Base-by-base conservation (phyloP, 306 rosid species). In the Cicer chorassanicum region DNA sequence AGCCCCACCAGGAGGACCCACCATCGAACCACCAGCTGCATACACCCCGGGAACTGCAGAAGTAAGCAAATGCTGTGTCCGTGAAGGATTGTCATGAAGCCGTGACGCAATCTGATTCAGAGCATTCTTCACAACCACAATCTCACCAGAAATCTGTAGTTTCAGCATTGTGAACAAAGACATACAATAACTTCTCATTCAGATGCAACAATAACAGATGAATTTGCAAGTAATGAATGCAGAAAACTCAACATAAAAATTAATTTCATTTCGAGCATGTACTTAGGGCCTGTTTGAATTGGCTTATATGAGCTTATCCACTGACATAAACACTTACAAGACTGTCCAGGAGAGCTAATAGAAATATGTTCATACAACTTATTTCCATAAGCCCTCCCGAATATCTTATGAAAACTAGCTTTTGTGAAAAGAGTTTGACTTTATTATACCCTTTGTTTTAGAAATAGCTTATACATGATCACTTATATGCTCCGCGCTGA, bases 11-110 rank as follows among this genome's bases (percentile, higher is more conserved):
- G 77, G 19, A 34, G 96, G 86, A 70, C 93, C 93, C 79, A 88
- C 43, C 41, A 92, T 82, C 0, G 96, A 87, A 72, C 96, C 89
- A 64, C 92, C 84, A 38, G 85, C 64, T 36, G 82, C 48, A 74
- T 85, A 88, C 61, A 71, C 81, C 70, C 79, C 85, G 29, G 94
- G 87, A 48, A 78, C 81, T 0, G 94, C 74, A 78, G 97, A 84
- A 40, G 94, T 67, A 73, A 94, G 93, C 81, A 91, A 77, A 83
- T 82, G 92, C 84, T 94, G 98, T 29, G 96, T 82, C 12, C 97
- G 84, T 1, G 98, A 94, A 6, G 98, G 98, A 69, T 94, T 94
- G 63, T 91, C 94, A 68, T 80, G 98, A 79, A 94, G 91, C 57
- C 91, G 86, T 56, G 90, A 76, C 6, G 97, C 96, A 68, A 94